Evolutionary conservation across 768 basidiomycete species (phyloP).

Genomic region (Kondoa malvinella): DNA sequence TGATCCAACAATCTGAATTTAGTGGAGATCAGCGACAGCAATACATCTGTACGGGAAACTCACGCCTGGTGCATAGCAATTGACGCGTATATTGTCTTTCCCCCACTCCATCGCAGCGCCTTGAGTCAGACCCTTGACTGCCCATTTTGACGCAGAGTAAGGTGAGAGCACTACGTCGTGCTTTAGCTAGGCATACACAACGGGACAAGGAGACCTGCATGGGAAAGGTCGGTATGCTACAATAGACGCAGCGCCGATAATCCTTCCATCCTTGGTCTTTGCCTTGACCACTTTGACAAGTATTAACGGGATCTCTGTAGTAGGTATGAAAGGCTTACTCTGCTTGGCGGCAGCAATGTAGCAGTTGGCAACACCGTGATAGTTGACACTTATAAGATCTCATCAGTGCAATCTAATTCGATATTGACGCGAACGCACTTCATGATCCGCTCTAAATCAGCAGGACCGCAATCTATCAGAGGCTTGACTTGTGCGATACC

Average conservation of each 20-base stretch:
- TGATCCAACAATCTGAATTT: background rate
- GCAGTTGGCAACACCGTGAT: conserved; percentile 8
- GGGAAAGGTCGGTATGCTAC: conserved; percentile 17
- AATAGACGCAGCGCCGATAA: conserved; percentile 16
- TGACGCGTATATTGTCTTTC: background rate
- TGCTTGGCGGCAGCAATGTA: conserved; percentile 18
- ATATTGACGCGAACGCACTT: too few relatives aligned
- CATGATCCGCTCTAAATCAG: conserved; percentile 16
- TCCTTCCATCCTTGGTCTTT: conserved; percentile 3
- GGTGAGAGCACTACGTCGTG: too few relatives aligned
- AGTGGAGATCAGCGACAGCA: background rate
- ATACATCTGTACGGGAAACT: background rate
- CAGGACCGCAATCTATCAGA: conserved; percentile 4
- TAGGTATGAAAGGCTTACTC: background rate
- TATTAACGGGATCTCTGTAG: background rate
- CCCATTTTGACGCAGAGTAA: conserved; percentile 19
- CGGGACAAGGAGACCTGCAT: too few relatives aligned
- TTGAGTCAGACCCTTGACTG: conserved; percentile 16
- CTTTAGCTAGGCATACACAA: too few relatives aligned
- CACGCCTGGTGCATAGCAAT: background rate
- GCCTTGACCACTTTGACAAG: background rate
- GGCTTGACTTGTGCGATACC: conserved; percentile 16
- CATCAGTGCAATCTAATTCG: too few relatives aligned
- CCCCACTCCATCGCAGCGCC: conserved; percentile 19
- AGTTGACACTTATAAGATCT: too few relatives aligned